A percentile compares a stretch with the other conserved stretches of the same genome.
Conservation (phyloP, 495 filamentous ascomycete genomes). For the Achaetomiella virescens region DNA sequence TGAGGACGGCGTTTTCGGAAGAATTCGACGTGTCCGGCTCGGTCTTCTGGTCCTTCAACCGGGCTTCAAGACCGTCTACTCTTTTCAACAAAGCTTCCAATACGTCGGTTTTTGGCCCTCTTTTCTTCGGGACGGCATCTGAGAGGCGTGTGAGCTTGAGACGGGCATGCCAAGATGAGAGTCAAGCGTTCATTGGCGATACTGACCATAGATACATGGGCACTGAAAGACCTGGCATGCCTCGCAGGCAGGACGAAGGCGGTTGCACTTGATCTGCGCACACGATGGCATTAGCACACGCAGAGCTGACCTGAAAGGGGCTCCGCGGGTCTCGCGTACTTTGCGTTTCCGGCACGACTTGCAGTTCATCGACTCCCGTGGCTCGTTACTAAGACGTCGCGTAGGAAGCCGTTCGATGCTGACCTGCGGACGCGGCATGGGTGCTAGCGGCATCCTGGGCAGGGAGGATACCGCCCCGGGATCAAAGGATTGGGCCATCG, state of each 20-base stretch:
- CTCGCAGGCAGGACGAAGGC: constrained; percentile 74
- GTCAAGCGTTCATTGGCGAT: not conserved
- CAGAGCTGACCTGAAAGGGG: not conserved
- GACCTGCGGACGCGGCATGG: constrained; percentile 71
- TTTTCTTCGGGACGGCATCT: constrained; percentile 86
- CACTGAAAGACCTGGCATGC: constrained; percentile 84
- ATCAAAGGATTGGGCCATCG: constrained; percentile 23
- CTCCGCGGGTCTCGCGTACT: constrained; percentile 34
- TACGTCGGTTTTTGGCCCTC: constrained; percentile 83
- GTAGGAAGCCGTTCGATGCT: constrained; percentile 77
- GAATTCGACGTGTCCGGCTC: constrained; percentile 36
- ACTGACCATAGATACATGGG: constrained; percentile 79
- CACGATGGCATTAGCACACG: constrained; percentile 8
- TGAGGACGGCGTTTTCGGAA: constrained; percentile 23
- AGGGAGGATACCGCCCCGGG: constrained; percentile 26
- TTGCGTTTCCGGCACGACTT: constrained; percentile 88
- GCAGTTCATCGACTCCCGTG: constrained; percentile 88
- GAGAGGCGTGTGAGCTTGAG: constrained; percentile 5
- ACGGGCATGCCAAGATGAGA: too few relatives aligned
- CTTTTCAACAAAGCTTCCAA: constrained; percentile 76
- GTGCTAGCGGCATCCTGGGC: constrained; percentile 30
- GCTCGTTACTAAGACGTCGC: constrained; percentile 65
- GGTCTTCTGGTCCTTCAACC: constrained; percentile 60
- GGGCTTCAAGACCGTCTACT: constrained; percentile 76
- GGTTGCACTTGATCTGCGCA: constrained; percentile 79